Conservation (phyloP, 2,329 filamentous ascomycete genomes). For the Penicillium hesseltinei region DNA sequence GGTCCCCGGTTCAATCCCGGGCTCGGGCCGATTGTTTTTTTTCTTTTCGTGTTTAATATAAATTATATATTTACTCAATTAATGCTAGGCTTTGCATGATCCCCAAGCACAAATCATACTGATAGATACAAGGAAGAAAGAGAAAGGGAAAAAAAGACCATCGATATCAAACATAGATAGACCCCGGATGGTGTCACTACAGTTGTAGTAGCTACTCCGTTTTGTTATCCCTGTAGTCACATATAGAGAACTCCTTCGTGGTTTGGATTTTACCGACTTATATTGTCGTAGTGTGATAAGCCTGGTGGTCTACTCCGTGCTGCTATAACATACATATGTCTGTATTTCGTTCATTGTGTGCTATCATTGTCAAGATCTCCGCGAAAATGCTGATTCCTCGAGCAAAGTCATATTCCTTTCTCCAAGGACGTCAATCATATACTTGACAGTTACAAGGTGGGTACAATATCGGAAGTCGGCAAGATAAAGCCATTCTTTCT, state of each 20-base stretch:
- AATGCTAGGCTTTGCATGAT: neutral
- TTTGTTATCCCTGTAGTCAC: neutral
- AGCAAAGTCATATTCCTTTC: neutral
- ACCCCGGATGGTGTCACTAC: neutral
- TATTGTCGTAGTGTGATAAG: neutral
- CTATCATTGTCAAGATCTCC: neutral
- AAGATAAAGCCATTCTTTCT: neutral
- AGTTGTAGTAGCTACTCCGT: neutral
- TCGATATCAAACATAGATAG: neutral
- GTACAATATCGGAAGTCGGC: neutral
- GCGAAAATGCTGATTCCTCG: neutral
- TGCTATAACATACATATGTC: neutral
- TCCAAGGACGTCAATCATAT: neutral
- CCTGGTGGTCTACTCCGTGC: neutral
- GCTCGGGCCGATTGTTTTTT: neutral
- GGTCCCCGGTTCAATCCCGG: neutral
- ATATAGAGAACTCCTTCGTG: neutral
- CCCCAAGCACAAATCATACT: neutral
- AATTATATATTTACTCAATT: no score
- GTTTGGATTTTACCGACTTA: neutral
- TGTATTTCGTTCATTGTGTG: neutral
- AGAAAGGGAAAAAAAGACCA: neutral
- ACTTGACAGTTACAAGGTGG: neutral
- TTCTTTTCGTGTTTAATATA: no score
- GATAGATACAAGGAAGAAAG: neutral